Conservation (phyloP, 1,284 basidiomycete genomes). For the Leccinum laetum region DNA sequence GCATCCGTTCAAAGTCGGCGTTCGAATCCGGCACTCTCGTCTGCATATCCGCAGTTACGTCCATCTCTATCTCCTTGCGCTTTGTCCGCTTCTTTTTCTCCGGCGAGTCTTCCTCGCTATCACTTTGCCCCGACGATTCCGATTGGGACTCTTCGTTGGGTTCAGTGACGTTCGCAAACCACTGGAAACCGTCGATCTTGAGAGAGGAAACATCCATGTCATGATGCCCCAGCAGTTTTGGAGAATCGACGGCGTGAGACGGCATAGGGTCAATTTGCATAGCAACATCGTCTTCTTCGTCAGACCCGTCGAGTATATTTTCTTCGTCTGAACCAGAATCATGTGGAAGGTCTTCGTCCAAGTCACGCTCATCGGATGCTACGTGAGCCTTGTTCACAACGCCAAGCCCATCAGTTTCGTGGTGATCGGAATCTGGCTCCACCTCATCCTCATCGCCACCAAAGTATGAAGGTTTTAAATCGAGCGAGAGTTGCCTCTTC, state of each 20-base stretch:
- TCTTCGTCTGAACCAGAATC: conserved; percentile 26
- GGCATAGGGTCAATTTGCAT: conserved; percentile 46
- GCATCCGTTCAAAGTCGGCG: conserved; percentile 91
- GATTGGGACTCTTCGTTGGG: conserved; percentile 36
- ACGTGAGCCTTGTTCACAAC: conserved; percentile 26
- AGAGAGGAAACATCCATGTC: conserved; percentile 38
- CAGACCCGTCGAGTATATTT: conserved; percentile 21
- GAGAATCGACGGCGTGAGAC: conserved; percentile 17
- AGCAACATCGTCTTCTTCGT: conserved; percentile 36
- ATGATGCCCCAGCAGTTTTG: conserved; percentile 14
- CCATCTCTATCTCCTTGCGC: conserved; percentile 74
- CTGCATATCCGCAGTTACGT: conserved; percentile 86
- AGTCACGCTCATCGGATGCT: conserved; percentile 23
- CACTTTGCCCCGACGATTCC: conserved; percentile 48
- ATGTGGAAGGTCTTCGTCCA: conserved; percentile 19
- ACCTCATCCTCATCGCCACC: conserved; percentile 39
- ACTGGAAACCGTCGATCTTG: conserved; percentile 68
- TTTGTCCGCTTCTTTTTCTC: conserved; percentile 66
- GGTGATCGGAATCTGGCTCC: conserved; percentile 18
- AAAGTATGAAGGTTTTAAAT: conserved; percentile 91
- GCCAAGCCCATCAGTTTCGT: conserved; percentile 28
- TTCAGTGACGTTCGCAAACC: conserved; percentile 49
- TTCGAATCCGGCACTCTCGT: conserved; percentile 86
- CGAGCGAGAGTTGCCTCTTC: conserved; percentile 83
- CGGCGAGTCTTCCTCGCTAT: conserved; percentile 43